Evolutionary conservation across 2,329 filamentous ascomycete species (phyloP), one percentile per base, ranked within the genome.

Genomic region (Cryphonectria naterciae): DNA sequence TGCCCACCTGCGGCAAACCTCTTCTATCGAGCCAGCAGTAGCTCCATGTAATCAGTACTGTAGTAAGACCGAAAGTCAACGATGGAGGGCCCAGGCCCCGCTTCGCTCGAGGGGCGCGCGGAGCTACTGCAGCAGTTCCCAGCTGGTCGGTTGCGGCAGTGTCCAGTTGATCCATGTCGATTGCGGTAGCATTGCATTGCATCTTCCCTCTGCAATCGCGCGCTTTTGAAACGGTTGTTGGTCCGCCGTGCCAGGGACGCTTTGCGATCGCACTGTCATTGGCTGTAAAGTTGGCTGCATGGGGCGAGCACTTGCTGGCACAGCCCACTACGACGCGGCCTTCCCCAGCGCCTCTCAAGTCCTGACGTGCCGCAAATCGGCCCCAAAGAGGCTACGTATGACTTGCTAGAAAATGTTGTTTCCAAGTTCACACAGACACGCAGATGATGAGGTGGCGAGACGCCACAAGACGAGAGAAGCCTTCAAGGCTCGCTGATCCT

Each of bases 101-200:
- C 54, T 58, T 28, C 6, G 54, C 54, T 58, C 28, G 54, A 35
- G 28, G 52, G 25, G 25, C 46, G 25, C n/a, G 25, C 28, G 8
- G 54, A 7, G 54, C 52, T 56, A 56, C 62, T 25, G 62, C 39
- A 46, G 41, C 41, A 35, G 43, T 13, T 35, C 32, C 43, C 63
- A 65, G 63, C 43, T 37, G 66, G 62, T 60, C 37, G 19, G 56
- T 58, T 61, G 66, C 66, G 66, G 66, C 66, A 62, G 66, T 68
- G 66, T 17, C 49, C 39, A 37, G 22, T 32, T 32, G 25, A 65
- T 52, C 63, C 63, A 32, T 65, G 63, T 65, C 63, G 13, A 13
- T 52, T 61, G 66, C 66, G 39, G 58, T 70, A 43, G 15, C 63
- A 67, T 56, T 66, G 15, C 63, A 67, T 56, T 66, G 63, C 63